Conservation (phyloP, 139 green algal genomes). For the Micromonas commoda region DNA sequence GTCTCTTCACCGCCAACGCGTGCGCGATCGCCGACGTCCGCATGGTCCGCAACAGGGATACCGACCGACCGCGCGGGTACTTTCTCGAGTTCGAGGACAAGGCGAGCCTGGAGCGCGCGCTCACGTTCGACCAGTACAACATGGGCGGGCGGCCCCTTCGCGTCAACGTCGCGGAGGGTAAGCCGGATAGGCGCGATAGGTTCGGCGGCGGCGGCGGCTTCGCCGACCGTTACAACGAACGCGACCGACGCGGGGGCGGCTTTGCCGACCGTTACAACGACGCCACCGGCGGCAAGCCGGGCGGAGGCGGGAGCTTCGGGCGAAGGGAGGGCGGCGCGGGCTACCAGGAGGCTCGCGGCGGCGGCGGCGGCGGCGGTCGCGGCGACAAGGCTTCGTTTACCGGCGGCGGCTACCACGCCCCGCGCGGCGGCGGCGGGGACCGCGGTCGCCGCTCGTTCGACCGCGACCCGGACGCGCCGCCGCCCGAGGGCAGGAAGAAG, state of each 20-base stretch:
- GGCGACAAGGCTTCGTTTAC: background rate
- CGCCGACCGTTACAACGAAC: background rate
- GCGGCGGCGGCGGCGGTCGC: background rate
- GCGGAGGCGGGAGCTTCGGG: background rate
- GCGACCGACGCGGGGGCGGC: background rate
- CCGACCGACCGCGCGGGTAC: background rate
- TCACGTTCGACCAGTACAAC: background rate
- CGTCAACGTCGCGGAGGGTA: conserved; percentile 4
- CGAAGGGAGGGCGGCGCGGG: background rate
- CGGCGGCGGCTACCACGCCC: background rate
- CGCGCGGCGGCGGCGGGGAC: too few species aligned
- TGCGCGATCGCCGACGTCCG: conserved; percentile 8
- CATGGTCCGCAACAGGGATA: background rate
- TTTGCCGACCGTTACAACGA: background rate
- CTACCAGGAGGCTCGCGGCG: background rate
- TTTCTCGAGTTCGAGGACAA: conserved; percentile 23
- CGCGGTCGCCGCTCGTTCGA: too few species aligned
- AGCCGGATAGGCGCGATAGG: background rate
- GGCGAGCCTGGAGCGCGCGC: background rate
- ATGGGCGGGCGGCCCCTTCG: background rate
- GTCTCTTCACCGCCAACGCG: background rate
- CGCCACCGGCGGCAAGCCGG: background rate
- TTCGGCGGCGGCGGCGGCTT: background rate
- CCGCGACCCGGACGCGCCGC: background rate
- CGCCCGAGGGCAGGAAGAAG: background rate